Conservation (phyloP, 2,329 filamentous ascomycete species). For the Hypoxylon sp. region DNA sequence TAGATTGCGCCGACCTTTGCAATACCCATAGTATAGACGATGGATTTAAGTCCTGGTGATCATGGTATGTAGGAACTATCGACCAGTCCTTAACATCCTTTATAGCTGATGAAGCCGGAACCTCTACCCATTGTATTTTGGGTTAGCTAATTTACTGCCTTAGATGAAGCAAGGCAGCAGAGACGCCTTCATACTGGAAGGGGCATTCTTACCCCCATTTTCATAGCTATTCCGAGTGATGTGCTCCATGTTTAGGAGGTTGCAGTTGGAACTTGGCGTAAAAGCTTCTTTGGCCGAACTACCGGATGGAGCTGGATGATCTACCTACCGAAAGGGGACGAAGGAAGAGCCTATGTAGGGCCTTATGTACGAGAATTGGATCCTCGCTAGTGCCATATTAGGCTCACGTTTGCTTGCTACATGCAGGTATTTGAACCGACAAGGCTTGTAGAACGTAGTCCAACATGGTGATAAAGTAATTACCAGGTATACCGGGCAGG, state of each 20-base stretch:
- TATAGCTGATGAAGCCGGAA: not conserved
- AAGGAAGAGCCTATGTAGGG: not conserved
- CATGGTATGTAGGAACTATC: not conserved
- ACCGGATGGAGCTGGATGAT: conserved; percentile 1
- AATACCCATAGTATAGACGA: conserved; percentile 1
- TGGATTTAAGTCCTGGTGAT: not conserved
- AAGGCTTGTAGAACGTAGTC: conserved; percentile 5
- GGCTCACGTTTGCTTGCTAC: conserved; percentile 4
- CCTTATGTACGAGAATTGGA: conserved; percentile 2
- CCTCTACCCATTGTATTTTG: not conserved
- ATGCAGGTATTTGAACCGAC: no score
- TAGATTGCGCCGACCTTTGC: not conserved
- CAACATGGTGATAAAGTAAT: conserved; percentile 5
- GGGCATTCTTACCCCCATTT: not conserved
- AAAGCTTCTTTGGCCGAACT: not conserved
- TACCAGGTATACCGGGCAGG: no score
- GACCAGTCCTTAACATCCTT: not conserved
- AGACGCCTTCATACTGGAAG: not conserved
- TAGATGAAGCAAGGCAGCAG: not conserved
- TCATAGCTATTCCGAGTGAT: conserved; percentile 1
- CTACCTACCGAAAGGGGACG: conserved; percentile 7
- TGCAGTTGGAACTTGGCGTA: not conserved
- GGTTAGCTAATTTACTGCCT: not conserved
- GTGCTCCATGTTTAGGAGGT: conserved; percentile 4
- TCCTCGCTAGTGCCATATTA: not conserved